These are phyloP conservation scores for Effrenium voratum DNA, from an alignment of 73 alveolate species.

Conservation along the genomic window DNA sequence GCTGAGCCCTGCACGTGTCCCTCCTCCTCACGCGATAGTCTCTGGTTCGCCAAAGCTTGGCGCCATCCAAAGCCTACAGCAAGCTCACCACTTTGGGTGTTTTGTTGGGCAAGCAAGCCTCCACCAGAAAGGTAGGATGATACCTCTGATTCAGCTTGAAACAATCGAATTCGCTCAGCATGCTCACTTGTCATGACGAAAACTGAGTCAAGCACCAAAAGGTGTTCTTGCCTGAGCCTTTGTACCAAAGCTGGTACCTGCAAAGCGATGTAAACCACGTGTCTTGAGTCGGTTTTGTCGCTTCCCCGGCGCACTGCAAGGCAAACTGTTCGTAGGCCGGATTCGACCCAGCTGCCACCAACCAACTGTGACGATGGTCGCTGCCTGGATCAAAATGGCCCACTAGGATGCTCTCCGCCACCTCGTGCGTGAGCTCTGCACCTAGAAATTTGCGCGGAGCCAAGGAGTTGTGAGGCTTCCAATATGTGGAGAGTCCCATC, in stretches of 20 bases:
- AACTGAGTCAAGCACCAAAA: conserved; percentile 30
- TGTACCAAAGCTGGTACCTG: conserved; percentile 93
- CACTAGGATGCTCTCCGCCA: conserved; percentile 76
- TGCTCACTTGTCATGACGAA: too few species aligned
- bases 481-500: too few species aligned
- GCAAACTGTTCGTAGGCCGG: conserved; percentile 94
- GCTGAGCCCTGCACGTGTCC: conserved; percentile 25
- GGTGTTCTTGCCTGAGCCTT: conserved; percentile 69
- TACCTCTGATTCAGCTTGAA: conserved; percentile 3
- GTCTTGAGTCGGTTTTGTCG: not conserved
- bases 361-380: conserved; percentile 65
- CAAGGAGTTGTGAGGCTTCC: too few species aligned
- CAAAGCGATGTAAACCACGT: not conserved
- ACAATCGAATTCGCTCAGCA: too few species aligned
- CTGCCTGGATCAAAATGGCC: conserved; percentile 63
- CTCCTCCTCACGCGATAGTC: conserved; percentile 91
- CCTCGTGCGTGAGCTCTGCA: conserved; percentile 48
- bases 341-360: conserved; percentile 91
- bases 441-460: not conserved
- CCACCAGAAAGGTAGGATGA: conserved; percentile 91
- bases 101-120: not conserved
- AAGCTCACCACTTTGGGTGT: not conserved
- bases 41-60: conserved; percentile 86
- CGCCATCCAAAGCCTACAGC: conserved; percentile 53
- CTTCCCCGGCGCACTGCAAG: conserved; percentile 28